Evolutionary conservation across 108 stramenopile genomes (phyloP), one percentile per base, ranked within the genome.

Genomic region (Heterococcus sp.): DNA sequence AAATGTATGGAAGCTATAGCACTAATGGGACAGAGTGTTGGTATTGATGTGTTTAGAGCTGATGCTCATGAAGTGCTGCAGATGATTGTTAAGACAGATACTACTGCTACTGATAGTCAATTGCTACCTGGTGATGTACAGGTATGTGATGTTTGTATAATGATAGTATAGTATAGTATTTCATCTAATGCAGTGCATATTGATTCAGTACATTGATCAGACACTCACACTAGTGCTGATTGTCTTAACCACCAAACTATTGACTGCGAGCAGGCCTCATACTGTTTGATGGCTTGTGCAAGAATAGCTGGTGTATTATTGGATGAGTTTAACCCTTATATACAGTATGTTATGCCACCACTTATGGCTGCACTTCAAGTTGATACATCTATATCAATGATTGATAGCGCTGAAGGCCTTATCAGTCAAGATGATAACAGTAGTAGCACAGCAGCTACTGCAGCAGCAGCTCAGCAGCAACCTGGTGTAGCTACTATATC

Each of bases 1-100:
- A 82, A 74, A 35, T 72, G 73, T 34, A 71, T 82, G 70, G 80
- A 82, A 46, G 73, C 73, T 35, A 37, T 74, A 14, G 80, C 72
- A 35, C 66, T 82, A 8, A 82, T 82, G 1, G 80, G 80, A 1
- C 64, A 72, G 28, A 72, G 72, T 27, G 78, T 80, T 26, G 78
- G 78, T 32, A 5, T 37, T 21, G 78, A 72, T 11, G 33, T 37
- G 3, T 80, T 80, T 66, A 65, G 71, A 32, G 71, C 72, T 4
- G 78, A 73, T 34, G 78, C 78, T 21, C 78, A 80, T 66, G 8
- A 35, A 5, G 70, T 28, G 67, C 67, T 28, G 14, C 67, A 68
- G 67, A 32, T 32, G 30, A 4, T 29, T 14, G 67, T 28, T 28
- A n/a, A n/a, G n/a, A n/a, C n/a, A n/a, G n/a, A n/a, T n/a, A n/a